Evolutionary conservation across 768 basidiomycete species (phyloP), one percentile per base, ranked within the genome.

Genomic region (Agrocybe pediades): DNA sequence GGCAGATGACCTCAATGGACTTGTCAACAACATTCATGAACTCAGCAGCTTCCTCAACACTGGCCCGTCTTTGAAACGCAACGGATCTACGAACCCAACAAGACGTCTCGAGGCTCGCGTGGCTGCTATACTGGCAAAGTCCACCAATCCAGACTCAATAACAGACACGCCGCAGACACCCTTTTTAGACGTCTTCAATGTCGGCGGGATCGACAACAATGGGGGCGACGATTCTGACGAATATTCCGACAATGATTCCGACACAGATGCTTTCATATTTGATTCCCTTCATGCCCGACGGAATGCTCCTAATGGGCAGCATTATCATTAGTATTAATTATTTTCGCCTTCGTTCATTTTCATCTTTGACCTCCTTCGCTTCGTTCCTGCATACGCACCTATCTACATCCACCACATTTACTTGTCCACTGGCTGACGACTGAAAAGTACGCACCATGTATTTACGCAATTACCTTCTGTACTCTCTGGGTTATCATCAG

Each of bases 111-210:
- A 90, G 67, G 90, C 88, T 41, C 82, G 87, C 15, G 88, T 91
- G 6, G 90, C 90, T 6, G 88, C 88, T 23, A 92, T 92, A 58
- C 80, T 92, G 20, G 89, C 89, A 30, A 88, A 90, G 69, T 90
- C 88, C n/a, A 86, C 83, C 2, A 82, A 76, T 9, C 64, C 71
- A 6, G 80, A 80, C 42, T 59, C 79, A 41, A 62, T 78, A 15
- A 73, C 74, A 8, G 87, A 86, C 59, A 71, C 80, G 16, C 90
- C 90, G 2, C 85, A 85, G 59, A 92, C 90, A n/a, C 90, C 90
- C 2, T 90, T 89, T 71, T 71, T 84, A 9, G 89, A 90, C 63
- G 84, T 87, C 26, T 92, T 92, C 75, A 76, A 80, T 47, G 80
- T 91, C 21, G 77, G 77, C 15, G 70, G 70, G 19, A 67, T 69